phyloP scores from a whole-genome alignment of 306 rosid species.

The cucumber (Cucumis sativus) region DNA sequence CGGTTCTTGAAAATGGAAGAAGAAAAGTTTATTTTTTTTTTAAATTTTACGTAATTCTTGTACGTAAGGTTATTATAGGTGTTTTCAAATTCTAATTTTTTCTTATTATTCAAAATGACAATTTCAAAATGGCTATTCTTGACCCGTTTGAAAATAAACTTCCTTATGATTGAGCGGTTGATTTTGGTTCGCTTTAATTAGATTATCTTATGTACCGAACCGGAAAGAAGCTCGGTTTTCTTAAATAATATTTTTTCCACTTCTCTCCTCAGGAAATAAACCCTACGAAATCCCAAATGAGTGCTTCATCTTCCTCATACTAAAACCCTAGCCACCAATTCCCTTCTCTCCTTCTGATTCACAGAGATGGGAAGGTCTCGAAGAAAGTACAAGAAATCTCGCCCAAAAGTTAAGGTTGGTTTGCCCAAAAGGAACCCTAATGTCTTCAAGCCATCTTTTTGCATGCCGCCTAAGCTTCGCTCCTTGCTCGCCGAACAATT shows the following conservation, averaged over 20 bases:
- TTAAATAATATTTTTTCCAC: neutral
- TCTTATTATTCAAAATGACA: no score
- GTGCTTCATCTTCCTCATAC: neutral
- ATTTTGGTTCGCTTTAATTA: neutral
- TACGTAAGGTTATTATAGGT: no score
- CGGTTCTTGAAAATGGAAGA: no score
- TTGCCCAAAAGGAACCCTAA: constrained; percentile 62
- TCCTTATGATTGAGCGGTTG: no score
- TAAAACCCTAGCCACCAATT: constrained; percentile 8
- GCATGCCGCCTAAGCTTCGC: constrained; percentile 62
- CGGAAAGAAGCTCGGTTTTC: neutral
- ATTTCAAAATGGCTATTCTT: no score
- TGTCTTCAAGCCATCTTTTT: constrained; percentile 59
- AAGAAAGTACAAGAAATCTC: constrained; percentile 62
- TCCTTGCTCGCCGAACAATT: constrained; percentile 16
- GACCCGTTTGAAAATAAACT: no score
- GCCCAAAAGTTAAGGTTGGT: constrained; percentile 60
- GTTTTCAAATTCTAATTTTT: no score
- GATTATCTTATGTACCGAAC: neutral
- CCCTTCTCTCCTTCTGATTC: neutral
- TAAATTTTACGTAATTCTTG: no score
- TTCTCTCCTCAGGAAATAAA: neutral
- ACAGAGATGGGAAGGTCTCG: constrained; percentile 75
- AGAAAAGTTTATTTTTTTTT: no score
- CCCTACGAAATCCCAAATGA: neutral